Conservation (phyloP, 306 rosid species). For the Rosa lucieae region DNA sequence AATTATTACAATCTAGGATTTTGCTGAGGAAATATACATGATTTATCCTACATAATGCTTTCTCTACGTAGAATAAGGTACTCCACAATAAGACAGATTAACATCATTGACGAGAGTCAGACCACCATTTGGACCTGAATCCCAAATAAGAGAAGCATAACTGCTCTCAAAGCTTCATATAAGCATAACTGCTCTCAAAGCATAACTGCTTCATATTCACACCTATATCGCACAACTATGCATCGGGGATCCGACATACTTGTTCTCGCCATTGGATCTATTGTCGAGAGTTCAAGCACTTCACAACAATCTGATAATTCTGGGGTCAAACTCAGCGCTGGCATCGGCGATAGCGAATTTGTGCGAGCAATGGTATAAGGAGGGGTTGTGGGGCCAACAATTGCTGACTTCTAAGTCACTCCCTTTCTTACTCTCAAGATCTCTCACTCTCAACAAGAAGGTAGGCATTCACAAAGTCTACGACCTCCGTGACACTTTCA, state of each 20-base stretch:
- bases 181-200: slow-evolving; percentile 34
- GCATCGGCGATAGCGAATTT: slow-evolving; percentile 47
- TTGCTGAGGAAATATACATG: no score
- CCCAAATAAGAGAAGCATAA: slow-evolving; percentile 22
- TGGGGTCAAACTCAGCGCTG: slow-evolving; percentile 55
- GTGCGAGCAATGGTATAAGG: slow-evolving; percentile 95
- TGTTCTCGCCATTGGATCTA: slow-evolving; percentile 45
- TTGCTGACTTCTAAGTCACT: slow-evolving; percentile 68
- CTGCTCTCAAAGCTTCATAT: slow-evolving; percentile 48
- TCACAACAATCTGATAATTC: slow-evolving; percentile 60
- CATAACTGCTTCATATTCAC: slow-evolving; percentile 56
- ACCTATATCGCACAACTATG: slow-evolving; percentile 49
- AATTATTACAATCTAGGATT: no score
- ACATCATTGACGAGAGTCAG: no score
- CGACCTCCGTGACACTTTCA: slow-evolving; percentile 67
- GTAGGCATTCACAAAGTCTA: slow-evolving; percentile 76
- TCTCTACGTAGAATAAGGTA: no score
- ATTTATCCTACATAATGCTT: no score
- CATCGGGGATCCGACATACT: slow-evolving; percentile 55
- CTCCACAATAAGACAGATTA: no score
- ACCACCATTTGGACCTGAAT: slow-evolving; percentile 11
- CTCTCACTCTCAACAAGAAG: slow-evolving; percentile 67
- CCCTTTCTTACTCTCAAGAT: slow-evolving; percentile 50
- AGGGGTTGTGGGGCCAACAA: slow-evolving; percentile 53
- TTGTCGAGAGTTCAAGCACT: slow-evolving; percentile 57